Base-by-base conservation (phyloP, 2,329 filamentous ascomycete species). In the Colletotrichum sp. region DNA sequence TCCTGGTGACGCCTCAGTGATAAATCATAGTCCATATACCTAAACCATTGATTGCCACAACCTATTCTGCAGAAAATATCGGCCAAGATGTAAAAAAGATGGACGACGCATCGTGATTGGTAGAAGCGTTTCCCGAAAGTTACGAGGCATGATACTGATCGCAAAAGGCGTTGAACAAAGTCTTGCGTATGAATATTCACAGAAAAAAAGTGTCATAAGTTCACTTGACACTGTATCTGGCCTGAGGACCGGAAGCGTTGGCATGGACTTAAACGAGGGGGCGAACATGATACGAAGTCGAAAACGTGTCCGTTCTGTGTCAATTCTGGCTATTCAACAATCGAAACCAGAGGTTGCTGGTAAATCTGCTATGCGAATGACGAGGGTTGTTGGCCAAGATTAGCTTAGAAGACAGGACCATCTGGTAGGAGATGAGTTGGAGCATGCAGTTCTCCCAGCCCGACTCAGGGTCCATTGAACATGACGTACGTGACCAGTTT, bases 291-390 rank as follows among this genome's bases (percentile, higher is more conserved):
- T n/a, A 12, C 1, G 5, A 43, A 12, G 5, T 6, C 18, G 5
- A n/a, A n/a, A 6, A 43, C 9, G 9, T 43, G 18, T 4, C 1
- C 3, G 5, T 6, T 43, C 39, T n/a, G 2, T 1, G 39, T 2
- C 2, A 21, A 48, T 21, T 5, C 9, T n/a, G 39, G 18, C 18
- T 48, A 48, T 21, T 21, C 7, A 4, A 4, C 43, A 5, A 48
- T 8, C 10, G n/a, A 48, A 21, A 4, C n/a, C 9, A 7, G 43
- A 48, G 0, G n/a, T 13, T 6, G 12, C 18, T 13, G 10, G n/a
- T 48, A 18, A 21, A 48, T 48, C 18, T 48, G 43, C 4, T 12
- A 2, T 21, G n/a, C 4, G 3, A 48, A 48, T 48, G 43, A 48
- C 10, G n/a, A 21, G 43, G 43, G 6, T 48, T 48, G 3, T 7